phyloP scores from a whole-genome alignment of 2,329 filamentous ascomycete species.

The Coleophoma eucalyptorum region DNA sequence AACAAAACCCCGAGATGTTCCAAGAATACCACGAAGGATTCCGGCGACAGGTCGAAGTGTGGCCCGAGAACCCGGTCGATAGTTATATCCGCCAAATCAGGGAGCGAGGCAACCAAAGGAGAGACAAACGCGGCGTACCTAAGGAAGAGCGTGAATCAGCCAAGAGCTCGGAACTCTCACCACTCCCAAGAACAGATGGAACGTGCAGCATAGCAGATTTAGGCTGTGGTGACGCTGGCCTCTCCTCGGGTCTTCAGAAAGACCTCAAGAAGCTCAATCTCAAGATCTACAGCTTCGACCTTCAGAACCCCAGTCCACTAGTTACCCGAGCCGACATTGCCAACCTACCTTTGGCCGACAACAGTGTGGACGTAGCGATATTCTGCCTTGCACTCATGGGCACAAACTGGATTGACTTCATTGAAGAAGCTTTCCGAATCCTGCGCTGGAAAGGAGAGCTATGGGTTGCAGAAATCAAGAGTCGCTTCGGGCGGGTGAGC shows the following conservation, averaged over 20 bases:
- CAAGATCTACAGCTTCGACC: constrained; percentile 79
- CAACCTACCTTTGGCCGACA: constrained; percentile 70
- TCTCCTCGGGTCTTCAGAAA: constrained; percentile 65
- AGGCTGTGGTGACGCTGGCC: constrained; percentile 86
- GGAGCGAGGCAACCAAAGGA: constrained; percentile 54
- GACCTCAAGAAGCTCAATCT: constrained; percentile 66
- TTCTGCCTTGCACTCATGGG: constrained; percentile 98
- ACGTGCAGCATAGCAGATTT: constrained; percentile 82
- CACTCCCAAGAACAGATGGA: constrained; percentile 68
- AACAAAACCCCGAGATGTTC: constrained; percentile 86
- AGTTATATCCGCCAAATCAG: constrained; percentile 73
- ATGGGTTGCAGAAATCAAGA: constrained; percentile 97
- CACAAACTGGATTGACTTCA: constrained; percentile 95
- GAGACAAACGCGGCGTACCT: constrained; percentile 18
- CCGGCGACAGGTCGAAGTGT: constrained; percentile 88
- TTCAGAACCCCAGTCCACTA: constrained; percentile 71
- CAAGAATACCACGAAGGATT: constrained; percentile 95
- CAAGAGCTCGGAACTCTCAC: constrained; percentile 14
- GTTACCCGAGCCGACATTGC: constrained; percentile 90
- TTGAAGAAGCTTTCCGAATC: constrained; percentile 92
- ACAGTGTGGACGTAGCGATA: constrained; percentile 78
- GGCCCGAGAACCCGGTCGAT: constrained; percentile 96
- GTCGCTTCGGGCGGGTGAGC: constrained; percentile 69
- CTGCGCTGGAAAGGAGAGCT: constrained; percentile 93
- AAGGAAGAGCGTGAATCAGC: constrained; percentile 12